Evolutionary conservation across 495 filamentous ascomycete genomes (phyloP), one percentile per base, ranked within the genome.

Genomic region (Neurospora sp.): DNA sequence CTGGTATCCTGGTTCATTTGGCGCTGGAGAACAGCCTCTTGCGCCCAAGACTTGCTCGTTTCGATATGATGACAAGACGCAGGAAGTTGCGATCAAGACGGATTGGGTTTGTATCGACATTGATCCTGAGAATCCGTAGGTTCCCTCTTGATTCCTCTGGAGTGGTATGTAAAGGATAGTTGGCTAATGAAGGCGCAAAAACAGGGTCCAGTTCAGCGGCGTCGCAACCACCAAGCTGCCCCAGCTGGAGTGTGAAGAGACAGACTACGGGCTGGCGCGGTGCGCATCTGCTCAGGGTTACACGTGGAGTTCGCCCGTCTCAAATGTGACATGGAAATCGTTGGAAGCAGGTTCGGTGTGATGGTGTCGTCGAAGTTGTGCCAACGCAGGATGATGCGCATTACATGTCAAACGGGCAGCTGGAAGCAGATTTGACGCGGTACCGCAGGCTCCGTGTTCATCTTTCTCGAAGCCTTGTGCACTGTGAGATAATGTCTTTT

Each of bases 71-170:
- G 27, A 59, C 3, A 59, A 39, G 3, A 76, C 70, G 1, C 70
- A 70, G 68, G 44, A 69, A 38, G 61, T 78, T 5, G 71, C 35
- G 2, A 5, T 79, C 12, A 74, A 72, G 70, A 74, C 75, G 14
- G 72, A 78, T 20, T 80, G 79, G 79, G 39, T 53, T 39, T 80
- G 79, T 73, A 72, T n/a, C 9, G 77, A 78, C 41, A 20, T 79
- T 46, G 79, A 80, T 72, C 53, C 69, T 8, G 39, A 39, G 8
- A 73, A 74, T 39, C 76, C 77, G 79, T 80, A 71, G 68, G 79
- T 80, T 61, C 37, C 27, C 22, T 70, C 8, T 41, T 1, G 3
- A 61, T 39, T 39, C 38, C 35, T 40, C 31, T 2, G 22, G 35
- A 37, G 7, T 59, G 14, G 39, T n/a, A n/a, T n/a, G n/a, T 39